phyloP scores from a whole-genome alignment of 192 early-diverging fungal species.

The Rhizophagus prolifer region DNA sequence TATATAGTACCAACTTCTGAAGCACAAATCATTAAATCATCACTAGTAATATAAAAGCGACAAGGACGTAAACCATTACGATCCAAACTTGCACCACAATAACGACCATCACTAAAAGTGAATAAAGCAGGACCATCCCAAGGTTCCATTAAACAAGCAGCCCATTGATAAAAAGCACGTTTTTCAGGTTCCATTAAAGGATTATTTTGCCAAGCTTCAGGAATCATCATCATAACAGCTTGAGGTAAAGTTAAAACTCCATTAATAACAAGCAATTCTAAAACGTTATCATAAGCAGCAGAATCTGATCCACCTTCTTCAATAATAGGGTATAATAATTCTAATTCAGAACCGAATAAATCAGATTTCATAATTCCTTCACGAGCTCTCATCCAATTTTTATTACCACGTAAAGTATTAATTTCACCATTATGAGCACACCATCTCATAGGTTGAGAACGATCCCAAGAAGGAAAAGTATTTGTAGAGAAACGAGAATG shows the following conservation, averaged over 20 bases:
- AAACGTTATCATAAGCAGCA: constrained; percentile 94
- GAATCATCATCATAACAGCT: constrained; percentile 98
- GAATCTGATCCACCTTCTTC: constrained; percentile 97
- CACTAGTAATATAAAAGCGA: constrained; percentile 90
- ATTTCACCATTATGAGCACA: constrained; percentile 99
- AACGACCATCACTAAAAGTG: constrained; percentile 96
- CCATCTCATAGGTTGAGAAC: constrained; percentile 98
- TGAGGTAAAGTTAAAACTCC: constrained; percentile 90
- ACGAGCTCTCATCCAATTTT: constrained; percentile 99
- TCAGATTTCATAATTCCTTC: constrained; percentile 91
- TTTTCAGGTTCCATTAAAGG: constrained; percentile 80
- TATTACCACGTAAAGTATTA: constrained; percentile 98
- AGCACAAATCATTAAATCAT: constrained; percentile 96
- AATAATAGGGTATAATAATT: constrained; percentile 88
- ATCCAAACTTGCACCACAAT: constrained; percentile 97
- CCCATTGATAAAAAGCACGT: constrained; percentile 96
- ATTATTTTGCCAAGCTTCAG: constrained; percentile 97
- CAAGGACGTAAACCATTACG: constrained; percentile 98
- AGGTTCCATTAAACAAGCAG: constrained; percentile 95
- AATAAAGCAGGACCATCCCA: constrained; percentile 99
- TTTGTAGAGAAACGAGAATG: constrained; percentile 99
- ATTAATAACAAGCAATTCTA: constrained; percentile 91
- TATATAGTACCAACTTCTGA: constrained; percentile 93
- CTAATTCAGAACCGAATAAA: constrained; percentile 74
- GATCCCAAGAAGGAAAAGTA: constrained; percentile 99